Percentiles rank a stretch among this genome's conserved stretches.
Conservation (phyloP, 257 asterid species). For the Euphrasia confusa region DNA sequence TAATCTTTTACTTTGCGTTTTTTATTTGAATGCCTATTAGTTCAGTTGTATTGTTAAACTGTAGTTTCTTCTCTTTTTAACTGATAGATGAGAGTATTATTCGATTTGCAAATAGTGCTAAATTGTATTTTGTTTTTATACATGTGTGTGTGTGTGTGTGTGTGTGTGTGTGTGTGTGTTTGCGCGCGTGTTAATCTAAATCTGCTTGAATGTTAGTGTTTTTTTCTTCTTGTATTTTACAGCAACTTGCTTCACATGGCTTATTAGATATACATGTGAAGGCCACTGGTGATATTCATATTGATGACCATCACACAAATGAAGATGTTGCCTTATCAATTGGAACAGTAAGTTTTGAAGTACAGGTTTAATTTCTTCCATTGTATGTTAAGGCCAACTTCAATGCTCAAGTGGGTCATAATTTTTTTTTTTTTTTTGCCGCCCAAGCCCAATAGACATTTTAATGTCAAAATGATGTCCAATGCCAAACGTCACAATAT, state of each 20-base stretch:
- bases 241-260: conserved; percentile 98
- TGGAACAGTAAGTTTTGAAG: conserved; percentile 58
- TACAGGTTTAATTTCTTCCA: neutral
- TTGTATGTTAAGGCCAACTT: neutral
- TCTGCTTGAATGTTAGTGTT: neutral
- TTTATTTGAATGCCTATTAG: too few species aligned
- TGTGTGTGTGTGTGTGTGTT: neutral
- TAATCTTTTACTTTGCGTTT: too few species aligned
- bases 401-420: too few species aligned
- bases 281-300: conserved; percentile 85
- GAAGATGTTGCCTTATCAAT: conserved; percentile 88
- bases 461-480: too few species aligned
- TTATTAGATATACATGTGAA: conserved; percentile 71
- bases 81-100: neutral
- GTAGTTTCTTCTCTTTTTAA: neutral
- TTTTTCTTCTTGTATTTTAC: conserved; percentile 23
- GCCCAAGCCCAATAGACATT: neutral
- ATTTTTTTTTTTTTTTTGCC: neutral
- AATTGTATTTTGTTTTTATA: neutral
- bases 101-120: neutral
- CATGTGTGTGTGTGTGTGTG: too few species aligned
- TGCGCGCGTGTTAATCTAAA: neutral
- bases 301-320: conserved; percentile 92
- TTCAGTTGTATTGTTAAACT: neutral
- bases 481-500: too few species aligned